Conservation (phyloP, 495 filamentous ascomycete species). For the Annulohypoxylon maeteangense region DNA sequence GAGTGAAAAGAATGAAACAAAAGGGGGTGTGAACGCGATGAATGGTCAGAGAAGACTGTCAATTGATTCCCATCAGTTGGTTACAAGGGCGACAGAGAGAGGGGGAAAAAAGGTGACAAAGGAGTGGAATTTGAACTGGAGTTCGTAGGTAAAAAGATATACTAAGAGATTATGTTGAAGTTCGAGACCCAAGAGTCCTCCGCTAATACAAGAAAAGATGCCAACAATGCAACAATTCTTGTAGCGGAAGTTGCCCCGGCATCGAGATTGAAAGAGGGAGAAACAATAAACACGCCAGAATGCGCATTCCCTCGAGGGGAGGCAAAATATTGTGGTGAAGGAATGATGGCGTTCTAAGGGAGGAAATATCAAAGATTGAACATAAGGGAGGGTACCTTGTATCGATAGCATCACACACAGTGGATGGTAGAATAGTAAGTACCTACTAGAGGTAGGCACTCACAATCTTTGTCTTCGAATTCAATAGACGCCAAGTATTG, state of each 20-base stretch:
- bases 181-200: conserved; percentile 13
- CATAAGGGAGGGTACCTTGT: conserved; percentile 27
- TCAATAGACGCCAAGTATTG: conserved; percentile 6
- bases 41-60: conserved; percentile 12
- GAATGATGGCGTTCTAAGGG: conserved; percentile 44
- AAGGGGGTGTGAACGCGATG: conserved; percentile 25
- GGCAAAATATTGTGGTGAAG: conserved; percentile 29
- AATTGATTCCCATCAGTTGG: conserved; percentile 28
- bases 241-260: conserved; percentile 33
- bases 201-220: conserved; percentile 15
- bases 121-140: conserved; percentile 19
- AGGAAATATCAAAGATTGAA: conserved; percentile 30
- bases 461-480: conserved; percentile 2
- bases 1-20: conserved; percentile 34
- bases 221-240: conserved; percentile 11
- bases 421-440: too few species aligned
- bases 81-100: conserved; percentile 9
- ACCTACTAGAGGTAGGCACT: background rate
- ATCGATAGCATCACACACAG: background rate
- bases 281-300: conserved; percentile 29
- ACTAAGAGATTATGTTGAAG: conserved; percentile 28
- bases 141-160: conserved; percentile 17
- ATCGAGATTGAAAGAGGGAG: conserved; percentile 23
- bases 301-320: conserved; percentile 25
- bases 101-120: conserved; percentile 32